Base-by-base conservation (phyloP, 2,329 filamentous ascomycete species). In the Exophiala xenobiotica region DNA sequence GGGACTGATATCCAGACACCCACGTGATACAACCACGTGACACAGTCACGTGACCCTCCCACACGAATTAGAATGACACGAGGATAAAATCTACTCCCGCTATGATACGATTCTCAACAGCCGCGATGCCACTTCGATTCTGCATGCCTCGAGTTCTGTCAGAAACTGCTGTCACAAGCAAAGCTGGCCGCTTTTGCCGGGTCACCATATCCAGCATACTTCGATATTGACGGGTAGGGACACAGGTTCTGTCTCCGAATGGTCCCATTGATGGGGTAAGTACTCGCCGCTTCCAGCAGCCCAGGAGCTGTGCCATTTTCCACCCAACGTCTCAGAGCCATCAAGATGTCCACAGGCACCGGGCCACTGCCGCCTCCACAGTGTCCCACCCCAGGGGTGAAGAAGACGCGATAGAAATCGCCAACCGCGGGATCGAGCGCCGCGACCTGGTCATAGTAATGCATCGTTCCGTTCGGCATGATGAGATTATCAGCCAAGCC, bases 231-330 rank as follows among this genome's bases (percentile, higher is more conserved):
- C 7, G 70, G 68, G 46, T 69, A 72, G 18, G 68, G 65, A 60
- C 78, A 81, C 45, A 80, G 61, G 4, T 70, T 71, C 27, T 77
- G 68, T 57, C 72, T 72, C 41, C 73, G 54, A 5, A 53, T 60
- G 1, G 66, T 66, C 2, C 62, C 64, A 59, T 76, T 70, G 2
- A 19, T 16, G 6, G 29, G 20, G 11, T 31, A 35, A n/a, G 46
- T 38, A 43, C 37, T 47, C 27, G 43, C 49, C n/a, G 12, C 40
- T 19, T 16, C 20, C n/a, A 42, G n/a, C 7, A 33, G 18, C 6
- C 42, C 46, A 11, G 46, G 46, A 14, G 46, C 22, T n/a, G 26
- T 16, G 12, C 22, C 37, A 16, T 31, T 7, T 42, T 49, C 46
- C 3, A 49, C 46, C 46, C 46, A 49, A 12, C 7, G 24, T n/a